Percentiles rank a stretch among this genome's conserved stretches.
These are phyloP conservation scores for Leccinum pachyderme DNA, from an alignment of 1,284 basidiomycete species.

Conservation along the genomic window DNA sequence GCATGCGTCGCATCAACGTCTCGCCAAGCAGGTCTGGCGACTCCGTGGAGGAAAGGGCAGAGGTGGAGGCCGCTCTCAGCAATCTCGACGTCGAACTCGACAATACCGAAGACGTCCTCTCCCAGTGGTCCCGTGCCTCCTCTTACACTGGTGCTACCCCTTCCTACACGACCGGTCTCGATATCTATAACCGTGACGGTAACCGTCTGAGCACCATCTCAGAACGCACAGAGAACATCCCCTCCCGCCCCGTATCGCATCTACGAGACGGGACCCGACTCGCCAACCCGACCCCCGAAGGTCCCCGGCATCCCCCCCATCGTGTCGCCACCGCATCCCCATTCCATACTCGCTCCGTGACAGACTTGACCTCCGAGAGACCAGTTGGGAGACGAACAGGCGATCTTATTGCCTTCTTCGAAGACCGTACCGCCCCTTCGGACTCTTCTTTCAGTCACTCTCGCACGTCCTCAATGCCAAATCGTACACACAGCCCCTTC, in stretches of 20 bases:
- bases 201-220: conserved; percentile 57
- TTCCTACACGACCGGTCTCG: conserved; percentile 30
- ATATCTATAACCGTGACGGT: conserved; percentile 40
- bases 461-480: conserved; percentile 54
- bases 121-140: conserved; percentile 52
- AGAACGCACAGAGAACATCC: conserved; percentile 53
- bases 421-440: conserved; percentile 44
- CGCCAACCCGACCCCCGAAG: conserved; percentile 39
- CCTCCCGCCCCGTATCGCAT: conserved; percentile 46
- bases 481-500: conserved; percentile 53
- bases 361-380: conserved; percentile 31
- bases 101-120: conserved; percentile 57
- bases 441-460: conserved; percentile 41
- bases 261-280: conserved; percentile 33
- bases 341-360: conserved; percentile 25
- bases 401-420: conserved; percentile 73
- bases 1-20: conserved; percentile 41
- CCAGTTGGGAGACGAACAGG: conserved; percentile 58
- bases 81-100: conserved; percentile 64
- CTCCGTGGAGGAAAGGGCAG: conserved; percentile 45
- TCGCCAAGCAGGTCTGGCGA: conserved; percentile 41
- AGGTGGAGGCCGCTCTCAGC: conserved; percentile 67
- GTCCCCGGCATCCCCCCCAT: conserved; percentile 39
- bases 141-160: conserved; percentile 40
- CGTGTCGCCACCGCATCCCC: conserved; percentile 27